These are phyloP conservation scores for Coleophoma crateriformis DNA, from an alignment of 2,329 filamentous ascomycete genomes.

Conservation along the genomic window DNA sequence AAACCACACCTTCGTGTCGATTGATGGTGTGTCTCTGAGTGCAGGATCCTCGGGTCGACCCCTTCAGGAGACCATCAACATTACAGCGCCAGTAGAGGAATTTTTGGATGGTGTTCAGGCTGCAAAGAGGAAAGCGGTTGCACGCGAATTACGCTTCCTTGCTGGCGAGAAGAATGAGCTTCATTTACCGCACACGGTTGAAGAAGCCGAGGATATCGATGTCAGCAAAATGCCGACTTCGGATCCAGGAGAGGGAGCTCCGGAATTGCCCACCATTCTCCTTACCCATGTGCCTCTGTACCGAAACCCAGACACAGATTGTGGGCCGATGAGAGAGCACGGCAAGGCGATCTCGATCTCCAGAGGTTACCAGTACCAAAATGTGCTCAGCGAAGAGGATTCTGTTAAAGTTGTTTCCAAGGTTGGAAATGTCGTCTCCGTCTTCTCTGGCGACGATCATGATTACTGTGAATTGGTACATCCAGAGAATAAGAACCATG, in stretches of 20 bases:
- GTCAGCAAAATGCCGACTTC: slow-evolving; percentile 32
- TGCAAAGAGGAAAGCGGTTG: slow-evolving; percentile 62
- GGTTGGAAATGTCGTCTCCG: slow-evolving; percentile 75
- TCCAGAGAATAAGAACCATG: slow-evolving; percentile 50
- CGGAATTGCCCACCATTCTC: slow-evolving; percentile 78
- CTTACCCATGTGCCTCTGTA: slow-evolving; percentile 90
- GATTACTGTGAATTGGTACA: slow-evolving; percentile 94
- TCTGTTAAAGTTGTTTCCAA: slow-evolving; percentile 71
- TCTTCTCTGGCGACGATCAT: slow-evolving; percentile 95
- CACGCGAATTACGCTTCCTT: slow-evolving; percentile 61
- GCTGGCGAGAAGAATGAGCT: slow-evolving; percentile 51
- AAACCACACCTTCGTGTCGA: slow-evolving; percentile 91
- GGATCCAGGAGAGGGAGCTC: slow-evolving; percentile 35
- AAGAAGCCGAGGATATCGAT: slow-evolving; percentile 38
- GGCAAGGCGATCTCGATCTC: slow-evolving; percentile 74
- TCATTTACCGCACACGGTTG: slow-evolving; percentile 51
- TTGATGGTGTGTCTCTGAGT: slow-evolving; percentile 85
- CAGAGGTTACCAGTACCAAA: slow-evolving; percentile 92
- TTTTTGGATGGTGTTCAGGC: slow-evolving; percentile 67
- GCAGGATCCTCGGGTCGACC: slow-evolving; percentile 51
- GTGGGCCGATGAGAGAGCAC: slow-evolving; percentile 79
- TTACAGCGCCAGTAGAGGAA: slow-evolving; percentile 71
- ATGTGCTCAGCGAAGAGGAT: slow-evolving; percentile 74
- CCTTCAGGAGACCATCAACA: slow-evolving; percentile 44
- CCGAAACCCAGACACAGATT: slow-evolving; percentile 75